Percentiles rank a stretch among this genome's conserved stretches.
Evolutionary conservation across 164 flowering plant species (phyloP).

Genomic region (Tinospora cordifolia): DNA sequence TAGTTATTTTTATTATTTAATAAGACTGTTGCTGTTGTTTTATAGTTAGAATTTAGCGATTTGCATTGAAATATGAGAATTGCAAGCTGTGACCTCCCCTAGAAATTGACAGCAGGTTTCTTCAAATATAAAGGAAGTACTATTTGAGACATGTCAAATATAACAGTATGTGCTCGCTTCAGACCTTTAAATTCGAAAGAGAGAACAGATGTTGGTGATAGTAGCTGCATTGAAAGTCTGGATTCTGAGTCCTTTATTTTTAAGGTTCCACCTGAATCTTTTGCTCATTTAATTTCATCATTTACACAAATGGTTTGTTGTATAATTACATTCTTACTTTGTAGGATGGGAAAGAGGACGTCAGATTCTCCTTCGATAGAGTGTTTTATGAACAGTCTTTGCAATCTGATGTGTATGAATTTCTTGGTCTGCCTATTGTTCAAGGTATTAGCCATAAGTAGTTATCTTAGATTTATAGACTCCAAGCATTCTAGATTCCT

Average conservation of each 20-base stretch:
- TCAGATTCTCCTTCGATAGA: slow-evolving; percentile 50
- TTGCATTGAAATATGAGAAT: not conserved
- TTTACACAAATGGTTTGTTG: not conserved
- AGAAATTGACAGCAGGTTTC: not conserved
- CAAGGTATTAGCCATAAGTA: slow-evolving; percentile 34
- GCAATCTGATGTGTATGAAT: slow-evolving; percentile 61
- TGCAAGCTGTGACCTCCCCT: not conserved
- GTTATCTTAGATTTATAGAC: not conserved
- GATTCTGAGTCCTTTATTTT: slow-evolving; percentile 52
- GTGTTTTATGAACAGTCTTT: slow-evolving; percentile 58
- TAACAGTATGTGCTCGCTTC: slow-evolving; percentile 65
- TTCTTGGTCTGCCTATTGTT: slow-evolving; percentile 65
- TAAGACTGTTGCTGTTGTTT: not conserved
- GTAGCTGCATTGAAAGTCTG: slow-evolving; percentile 31
- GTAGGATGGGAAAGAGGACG: slow-evolving; percentile 75
- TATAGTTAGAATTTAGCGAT: not conserved
- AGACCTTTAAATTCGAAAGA: slow-evolving; percentile 63
- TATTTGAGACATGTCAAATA: slow-evolving; percentile 36
- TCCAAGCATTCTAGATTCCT: not conserved
- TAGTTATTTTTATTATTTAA: not conserved
- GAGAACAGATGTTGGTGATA: slow-evolving; percentile 41
- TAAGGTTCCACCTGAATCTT: slow-evolving; percentile 39
- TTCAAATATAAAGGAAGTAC: not conserved
- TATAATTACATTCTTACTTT: slow-evolving; percentile 10
- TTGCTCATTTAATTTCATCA: not conserved